A percentile compares a stretch with the other conserved stretches of the same genome.
Evolutionary conservation across 2,329 filamentous ascomycete species (phyloP).

Genomic region (Colletotrichum tropicale): DNA sequence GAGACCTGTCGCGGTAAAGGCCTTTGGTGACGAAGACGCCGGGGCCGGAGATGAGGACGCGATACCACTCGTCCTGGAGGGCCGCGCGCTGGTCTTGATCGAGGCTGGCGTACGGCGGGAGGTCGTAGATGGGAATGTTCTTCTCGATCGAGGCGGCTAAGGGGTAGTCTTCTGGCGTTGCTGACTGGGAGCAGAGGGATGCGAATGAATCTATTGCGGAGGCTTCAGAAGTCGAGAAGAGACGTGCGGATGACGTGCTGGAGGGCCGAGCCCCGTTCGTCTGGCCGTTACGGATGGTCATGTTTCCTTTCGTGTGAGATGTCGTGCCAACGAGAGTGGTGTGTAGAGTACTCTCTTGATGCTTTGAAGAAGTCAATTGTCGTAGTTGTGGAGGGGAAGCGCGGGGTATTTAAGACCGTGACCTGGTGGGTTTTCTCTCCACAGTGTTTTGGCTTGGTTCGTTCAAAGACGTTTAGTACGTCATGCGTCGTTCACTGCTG

Average conservation of each 20-base stretch:
- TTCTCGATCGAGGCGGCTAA: slow-evolving; percentile 46
- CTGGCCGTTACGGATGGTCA: not conserved
- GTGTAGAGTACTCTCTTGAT: no score
- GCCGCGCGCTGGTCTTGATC: slow-evolving; percentile 26
- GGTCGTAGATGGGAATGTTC: slow-evolving; percentile 62
- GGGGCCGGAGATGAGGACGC: slow-evolving; percentile 59
- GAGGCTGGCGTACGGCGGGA: slow-evolving; percentile 36
- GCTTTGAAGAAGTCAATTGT: not conserved
- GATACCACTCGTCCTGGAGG: slow-evolving; percentile 66
- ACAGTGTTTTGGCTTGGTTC: not conserved
- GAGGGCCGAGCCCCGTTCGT: not conserved
- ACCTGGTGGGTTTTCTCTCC: not conserved
- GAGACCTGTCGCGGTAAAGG: slow-evolving; percentile 47
- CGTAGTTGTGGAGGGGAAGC: not conserved
- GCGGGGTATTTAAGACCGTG: not conserved
- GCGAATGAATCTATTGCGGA: slow-evolving; percentile 48
- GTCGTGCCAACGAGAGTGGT: not conserved
- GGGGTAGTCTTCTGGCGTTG: slow-evolving; percentile 46
- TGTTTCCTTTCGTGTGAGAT: not conserved
- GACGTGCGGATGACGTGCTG: slow-evolving; percentile 8
- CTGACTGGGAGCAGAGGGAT: slow-evolving; percentile 44
- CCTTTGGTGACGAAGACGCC: slow-evolving; percentile 63
- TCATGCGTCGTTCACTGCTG: not conserved
- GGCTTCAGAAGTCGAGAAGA: slow-evolving; percentile 27
- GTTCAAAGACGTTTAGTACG: not conserved